Evolutionary conservation across 495 filamentous ascomycete species (phyloP), one percentile per base, ranked within the genome.

Genomic region (Neurospora sp.): DNA sequence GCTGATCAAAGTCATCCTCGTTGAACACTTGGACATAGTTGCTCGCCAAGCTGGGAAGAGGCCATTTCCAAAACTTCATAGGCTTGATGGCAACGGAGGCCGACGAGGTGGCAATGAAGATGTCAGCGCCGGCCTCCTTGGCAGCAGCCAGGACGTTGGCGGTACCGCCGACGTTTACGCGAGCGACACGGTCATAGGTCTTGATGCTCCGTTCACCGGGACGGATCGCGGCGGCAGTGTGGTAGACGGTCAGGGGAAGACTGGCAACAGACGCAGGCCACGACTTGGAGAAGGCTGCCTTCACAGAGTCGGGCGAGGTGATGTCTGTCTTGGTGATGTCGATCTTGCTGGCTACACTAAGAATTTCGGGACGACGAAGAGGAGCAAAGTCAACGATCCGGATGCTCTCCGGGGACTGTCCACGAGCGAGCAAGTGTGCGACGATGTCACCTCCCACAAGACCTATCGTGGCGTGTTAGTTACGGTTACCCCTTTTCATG

Each of bases 161-260:
- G 27, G 88, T 88, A 71, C 89, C 89, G 37, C 85, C 85, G 40
- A 90, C 81, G 79, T 92, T 91, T 70, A 87, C 81, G n/a, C 84
- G 80, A 71, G 78, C 80, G 72, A 84, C 76, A 27, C 81, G 80
- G 7, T 83, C 81, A 69, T 88, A 86, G 39, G 85, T 81, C 14
- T 77, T 72, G 59, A 78, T 73, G 71, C 81, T 81, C 16, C 88
- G 87, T 42, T 89, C 88, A 9, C 79, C 81, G 0, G 85, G 79
- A 6, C 83, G 78, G 68, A 90, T 87, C 7, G 82, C 75, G 0
- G 87, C 87, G 18, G 88, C 88, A 1, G 85, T 89, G 78, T 89
- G 88, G 75, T 85, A 89, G 35, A 89, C 87, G 12, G 87, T 89
- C 27, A 89, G 75, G 20, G 87, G 85, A 3, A 84, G 79, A 4